Percentiles rank a stretch among this genome's conserved stretches.
Conservation (phyloP, 176 grass and related monocot genomes). For the Phragmites australis region DNA sequence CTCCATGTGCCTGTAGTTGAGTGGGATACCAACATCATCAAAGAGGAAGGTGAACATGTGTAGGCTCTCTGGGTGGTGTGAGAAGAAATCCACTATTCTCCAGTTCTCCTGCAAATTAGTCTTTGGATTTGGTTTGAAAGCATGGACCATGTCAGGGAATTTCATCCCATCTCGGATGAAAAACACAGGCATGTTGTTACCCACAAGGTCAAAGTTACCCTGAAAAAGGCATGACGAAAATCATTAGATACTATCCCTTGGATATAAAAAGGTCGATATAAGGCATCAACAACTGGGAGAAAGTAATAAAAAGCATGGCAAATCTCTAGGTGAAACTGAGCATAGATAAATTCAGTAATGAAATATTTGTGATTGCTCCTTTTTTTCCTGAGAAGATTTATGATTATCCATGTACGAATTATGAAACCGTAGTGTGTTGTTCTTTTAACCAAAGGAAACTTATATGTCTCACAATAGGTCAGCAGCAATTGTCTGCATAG, state of each 20-base stretch:
- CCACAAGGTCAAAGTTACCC: slow-evolving; percentile 94
- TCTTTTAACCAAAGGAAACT: not conserved
- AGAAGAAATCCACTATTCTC: slow-evolving; percentile 91
- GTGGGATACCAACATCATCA: slow-evolving; percentile 82
- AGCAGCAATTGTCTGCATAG: not conserved
- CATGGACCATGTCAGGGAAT: slow-evolving; percentile 94
- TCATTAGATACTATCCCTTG: not conserved
- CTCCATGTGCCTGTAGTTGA: slow-evolving; percentile 93
- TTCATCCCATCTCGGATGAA: slow-evolving; percentile 96
- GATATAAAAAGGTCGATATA: slow-evolving; percentile 5
- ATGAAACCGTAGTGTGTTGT: not conserved
- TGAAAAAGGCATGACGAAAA: slow-evolving; percentile 43
- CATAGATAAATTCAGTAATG: not conserved
- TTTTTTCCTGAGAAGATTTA: not conserved
- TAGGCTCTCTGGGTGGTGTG: slow-evolving; percentile 86
- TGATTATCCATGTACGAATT: not conserved
- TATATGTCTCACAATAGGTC: not conserved
- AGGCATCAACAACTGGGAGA: not conserved
- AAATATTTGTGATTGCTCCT: not conserved
- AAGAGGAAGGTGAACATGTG: slow-evolving; percentile 95
- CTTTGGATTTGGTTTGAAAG: slow-evolving; percentile 90
- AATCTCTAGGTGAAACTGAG: not conserved
- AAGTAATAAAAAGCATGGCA: not conserved
- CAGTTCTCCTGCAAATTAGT: slow-evolving; percentile 88
- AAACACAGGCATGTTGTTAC: slow-evolving; percentile 95